Evolutionary conservation across 352 stramenopile genomes (phyloP), one percentile per base, ranked within the genome.

Genomic region (Albugo candida): DNA sequence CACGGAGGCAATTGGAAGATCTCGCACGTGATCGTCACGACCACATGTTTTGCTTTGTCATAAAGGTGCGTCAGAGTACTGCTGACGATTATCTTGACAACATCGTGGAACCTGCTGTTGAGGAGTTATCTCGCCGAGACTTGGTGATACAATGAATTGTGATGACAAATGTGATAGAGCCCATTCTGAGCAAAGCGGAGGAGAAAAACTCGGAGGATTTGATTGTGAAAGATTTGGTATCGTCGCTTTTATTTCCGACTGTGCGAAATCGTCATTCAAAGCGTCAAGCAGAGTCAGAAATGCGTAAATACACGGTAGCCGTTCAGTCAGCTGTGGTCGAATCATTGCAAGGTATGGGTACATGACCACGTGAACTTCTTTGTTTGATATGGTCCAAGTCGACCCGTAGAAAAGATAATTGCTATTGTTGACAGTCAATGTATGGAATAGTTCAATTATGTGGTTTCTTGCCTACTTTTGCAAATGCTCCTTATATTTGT

Each of bases 1-100:
- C 82, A 0, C 68, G 70, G 11, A 73, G 84, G 10, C 83, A 95
- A 54, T 76, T 78, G 16, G 84, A 95, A 52, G 81, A 93, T 35
- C 43, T 86, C 13, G 48, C 85, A 38, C 69, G 81, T n/a, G 61
- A 66, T 31, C 77, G 80, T 14, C 70, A 93, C 42, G 81, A 93
- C 52, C 74, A 86, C 27, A 77, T 92, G 3, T 94, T 73, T 50
- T 61, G 63, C 21, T 65, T 64, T 38, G 68, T 94, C 27, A 68
- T 77, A 63, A 63, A 63, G 34, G 71, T 92, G 38, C 74, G 93
- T 47, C 65, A 82, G 16, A 79, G 83, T 50, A 92, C 81, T 5
- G 70, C 72, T 14, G 51, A 55, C 16, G 77, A 82, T 31, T 78
- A 76, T 18, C 67, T 92, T 19, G 60, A 76, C 19, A 69, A 88